phyloP scores from a whole-genome alignment of 345 rosid genomes.

The Citrus glauca region DNA sequence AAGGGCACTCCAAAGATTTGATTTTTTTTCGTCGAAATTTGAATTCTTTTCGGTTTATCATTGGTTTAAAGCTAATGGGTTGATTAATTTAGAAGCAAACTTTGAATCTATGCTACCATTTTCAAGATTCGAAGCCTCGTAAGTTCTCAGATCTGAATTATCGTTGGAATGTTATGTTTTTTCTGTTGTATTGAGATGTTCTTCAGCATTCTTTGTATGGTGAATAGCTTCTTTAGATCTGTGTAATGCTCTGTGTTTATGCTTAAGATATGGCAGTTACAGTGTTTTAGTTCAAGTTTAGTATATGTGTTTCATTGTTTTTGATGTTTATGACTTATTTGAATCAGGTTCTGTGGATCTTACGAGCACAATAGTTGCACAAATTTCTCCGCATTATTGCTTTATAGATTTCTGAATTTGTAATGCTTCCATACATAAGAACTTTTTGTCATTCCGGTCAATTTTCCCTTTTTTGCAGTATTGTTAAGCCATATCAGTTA shows the following conservation, averaged over 20 bases:
- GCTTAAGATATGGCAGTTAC: constrained; percentile 9
- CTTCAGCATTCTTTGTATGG: constrained; percentile 13
- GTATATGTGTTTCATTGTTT: constrained; percentile 6
- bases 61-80: constrained; percentile 26
- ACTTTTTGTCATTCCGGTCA: neutral
- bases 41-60: constrained; percentile 18
- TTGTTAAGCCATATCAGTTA: neutral
- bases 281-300: constrained; percentile 15
- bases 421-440: neutral
- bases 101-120: constrained; percentile 25
- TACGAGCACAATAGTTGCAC: neutral
- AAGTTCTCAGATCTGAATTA: constrained; percentile 71
- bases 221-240: constrained; percentile 34
- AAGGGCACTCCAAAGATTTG: constrained; percentile 15
- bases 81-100: constrained; percentile 18
- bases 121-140: constrained; percentile 41
- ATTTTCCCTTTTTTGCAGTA: neutral
- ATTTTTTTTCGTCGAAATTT: constrained; percentile 17
- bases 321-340: constrained; percentile 5
- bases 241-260: constrained; percentile 17
- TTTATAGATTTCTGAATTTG: neutral
- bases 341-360: constrained; percentile 7
- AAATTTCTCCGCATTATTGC: neutral
- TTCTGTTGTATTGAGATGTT: constrained; percentile 30
- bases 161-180: constrained; percentile 27